Evolutionary conservation across 2,329 filamentous ascomycete species (phyloP).

Genomic region (Elsinoe fawcettii): DNA sequence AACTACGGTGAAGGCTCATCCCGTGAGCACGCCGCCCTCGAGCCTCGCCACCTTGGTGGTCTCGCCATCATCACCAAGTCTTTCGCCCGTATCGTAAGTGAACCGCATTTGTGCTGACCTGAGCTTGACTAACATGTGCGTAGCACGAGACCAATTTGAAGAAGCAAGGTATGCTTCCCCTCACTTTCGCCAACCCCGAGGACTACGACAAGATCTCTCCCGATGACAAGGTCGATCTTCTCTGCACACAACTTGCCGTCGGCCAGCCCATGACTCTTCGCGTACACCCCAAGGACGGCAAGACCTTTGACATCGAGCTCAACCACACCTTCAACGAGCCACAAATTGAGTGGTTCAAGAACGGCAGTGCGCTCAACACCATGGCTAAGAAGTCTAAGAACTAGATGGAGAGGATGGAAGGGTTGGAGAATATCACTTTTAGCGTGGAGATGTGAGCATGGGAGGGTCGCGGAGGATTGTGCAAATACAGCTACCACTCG

Average conservation of each 20-base stretch:
- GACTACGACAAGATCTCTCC: conserved; percentile 97
- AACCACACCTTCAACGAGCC: conserved; percentile 96
- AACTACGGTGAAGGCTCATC: conserved; percentile 98
- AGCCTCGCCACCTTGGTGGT: conserved; percentile 94
- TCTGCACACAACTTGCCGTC: conserved; percentile 81
- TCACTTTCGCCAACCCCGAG: conserved; percentile 87
- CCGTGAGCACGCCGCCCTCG: conserved; percentile 95
- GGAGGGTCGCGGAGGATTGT: conserved; percentile 1
- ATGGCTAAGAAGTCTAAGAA: conserved; percentile 65
- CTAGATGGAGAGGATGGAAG: conserved; percentile 7
- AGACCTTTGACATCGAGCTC: conserved; percentile 73
- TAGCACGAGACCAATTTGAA: conserved; percentile 98
- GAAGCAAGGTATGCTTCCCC: conserved; percentile 99
- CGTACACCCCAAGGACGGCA: conserved; percentile 76
- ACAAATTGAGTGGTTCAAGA: conserved; percentile 99
- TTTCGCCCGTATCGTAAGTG: conserved; percentile 79
- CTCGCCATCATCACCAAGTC: conserved; percentile 91
- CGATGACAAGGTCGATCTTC: conserved; percentile 83
- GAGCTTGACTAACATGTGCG: conserved; percentile 17
- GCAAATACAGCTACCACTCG: conserved; percentile 9
- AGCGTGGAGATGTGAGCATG: conserved; percentile 15
- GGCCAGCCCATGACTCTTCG: conserved; percentile 87
- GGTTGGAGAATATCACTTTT: conserved; percentile 14
- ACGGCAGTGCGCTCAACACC: conserved; percentile 93
- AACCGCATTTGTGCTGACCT: neutral